Evolutionary conservation across 2,329 filamentous ascomycete genomes (phyloP).

Genomic region (Beauveria sp.): DNA sequence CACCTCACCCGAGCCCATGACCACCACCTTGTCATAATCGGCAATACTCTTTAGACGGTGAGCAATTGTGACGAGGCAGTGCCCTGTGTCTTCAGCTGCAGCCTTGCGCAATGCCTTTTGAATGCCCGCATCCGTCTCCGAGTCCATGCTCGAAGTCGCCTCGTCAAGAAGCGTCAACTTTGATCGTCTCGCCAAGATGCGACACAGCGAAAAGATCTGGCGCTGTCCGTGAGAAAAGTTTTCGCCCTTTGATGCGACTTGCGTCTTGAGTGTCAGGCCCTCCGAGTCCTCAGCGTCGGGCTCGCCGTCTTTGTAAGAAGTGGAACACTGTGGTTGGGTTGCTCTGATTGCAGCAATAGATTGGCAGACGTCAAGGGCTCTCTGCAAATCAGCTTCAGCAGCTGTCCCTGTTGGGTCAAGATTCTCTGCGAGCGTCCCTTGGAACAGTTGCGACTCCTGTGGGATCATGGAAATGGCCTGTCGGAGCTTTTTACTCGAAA

Average conservation of each 20-base stretch:
- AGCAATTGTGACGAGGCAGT: conserved; percentile 50
- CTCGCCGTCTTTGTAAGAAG: conserved; percentile 8
- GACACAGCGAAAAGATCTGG: conserved; percentile 49
- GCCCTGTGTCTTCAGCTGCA: conserved; percentile 29
- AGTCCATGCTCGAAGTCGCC: conserved; percentile 52
- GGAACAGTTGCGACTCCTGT: conserved; percentile 52
- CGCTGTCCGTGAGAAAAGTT: conserved; percentile 52
- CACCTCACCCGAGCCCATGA: conserved; percentile 46
- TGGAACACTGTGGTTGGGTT: conserved; percentile 22
- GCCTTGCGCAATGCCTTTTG: conserved; percentile 44
- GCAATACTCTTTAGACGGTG: conserved; percentile 51
- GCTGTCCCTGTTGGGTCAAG: conserved; percentile 57
- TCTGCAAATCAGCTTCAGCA: conserved; percentile 43
- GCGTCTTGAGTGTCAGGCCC: conserved; percentile 32
- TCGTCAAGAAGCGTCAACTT: conserved; percentile 51
- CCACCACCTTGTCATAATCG: conserved; percentile 51
- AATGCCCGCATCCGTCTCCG: conserved; percentile 47
- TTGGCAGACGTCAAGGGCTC: conserved; percentile 54
- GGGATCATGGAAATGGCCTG: conserved; percentile 50
- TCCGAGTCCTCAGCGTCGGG: conserved; percentile 16
- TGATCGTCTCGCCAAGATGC: conserved; percentile 45
- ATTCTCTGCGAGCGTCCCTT: conserved; percentile 45
- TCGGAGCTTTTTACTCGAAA: conserved; percentile 42
- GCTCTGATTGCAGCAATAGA: conserved; percentile 46
- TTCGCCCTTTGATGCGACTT: conserved; percentile 44